phyloP scores from a whole-genome alignment of 805 yeast genomes.

The Kluyveromyces aestuarii region DNA sequence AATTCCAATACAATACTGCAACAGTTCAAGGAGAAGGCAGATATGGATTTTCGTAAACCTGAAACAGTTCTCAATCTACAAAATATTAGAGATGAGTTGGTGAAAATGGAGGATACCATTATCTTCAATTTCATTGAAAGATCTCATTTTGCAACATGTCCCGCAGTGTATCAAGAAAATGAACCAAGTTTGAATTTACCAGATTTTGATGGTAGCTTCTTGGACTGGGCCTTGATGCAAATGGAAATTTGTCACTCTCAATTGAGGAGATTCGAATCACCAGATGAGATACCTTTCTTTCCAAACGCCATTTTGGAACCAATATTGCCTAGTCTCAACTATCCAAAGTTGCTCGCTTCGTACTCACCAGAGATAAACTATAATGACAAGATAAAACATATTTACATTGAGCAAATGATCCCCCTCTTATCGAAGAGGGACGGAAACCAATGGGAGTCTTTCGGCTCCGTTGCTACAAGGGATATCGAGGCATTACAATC shows the following conservation, averaged over 20 bases:
- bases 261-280: constrained; percentile 84
- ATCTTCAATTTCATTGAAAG: constrained; percentile 89
- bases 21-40: not conserved
- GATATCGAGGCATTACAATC: constrained; percentile 88
- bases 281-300: constrained; percentile 88
- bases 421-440: constrained; percentile 58
- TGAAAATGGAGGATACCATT: constrained; percentile 94
- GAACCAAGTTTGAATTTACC: constrained; percentile 45
- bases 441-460: constrained; percentile 76
- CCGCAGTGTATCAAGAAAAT: constrained; percentile 58
- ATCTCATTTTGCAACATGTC: constrained; percentile 73
- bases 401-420: constrained; percentile 65
- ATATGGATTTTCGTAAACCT: constrained; percentile 79
- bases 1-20: not conserved
- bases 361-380: constrained; percentile 69
- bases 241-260: constrained; percentile 70
- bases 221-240: constrained; percentile 78
- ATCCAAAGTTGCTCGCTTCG: constrained; percentile 70
- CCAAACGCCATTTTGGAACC: constrained; percentile 56
- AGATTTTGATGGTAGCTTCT: constrained; percentile 65
- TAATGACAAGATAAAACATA: constrained; percentile 55
- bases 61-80: constrained; percentile 69
- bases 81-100: constrained; percentile 76
- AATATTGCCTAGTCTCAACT: constrained; percentile 69
- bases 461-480: constrained; percentile 75